Evolutionary conservation across 768 basidiomycete species (phyloP).

Genomic region (Suillus luteus): DNA sequence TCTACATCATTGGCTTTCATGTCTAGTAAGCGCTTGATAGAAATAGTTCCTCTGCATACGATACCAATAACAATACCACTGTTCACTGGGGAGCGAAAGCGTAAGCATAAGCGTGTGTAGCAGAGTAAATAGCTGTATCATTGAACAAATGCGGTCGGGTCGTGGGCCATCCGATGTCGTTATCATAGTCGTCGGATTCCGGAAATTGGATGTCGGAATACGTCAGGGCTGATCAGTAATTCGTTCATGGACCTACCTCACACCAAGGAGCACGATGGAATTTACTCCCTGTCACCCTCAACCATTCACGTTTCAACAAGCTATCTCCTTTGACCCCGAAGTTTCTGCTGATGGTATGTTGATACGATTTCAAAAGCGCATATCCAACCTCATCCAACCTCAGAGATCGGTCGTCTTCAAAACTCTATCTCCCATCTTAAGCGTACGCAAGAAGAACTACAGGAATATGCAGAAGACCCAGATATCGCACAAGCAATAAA

Average conservation of each 20-base stretch:
- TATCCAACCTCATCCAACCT: slow-evolving; percentile 5
- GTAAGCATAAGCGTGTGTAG: no score
- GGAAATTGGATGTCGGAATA: not conserved
- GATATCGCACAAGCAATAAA: slow-evolving; percentile 61
- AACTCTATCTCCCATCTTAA: slow-evolving; percentile 67
- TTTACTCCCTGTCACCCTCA: slow-evolving; percentile 68
- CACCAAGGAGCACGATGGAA: slow-evolving; percentile 46
- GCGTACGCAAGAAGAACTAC: slow-evolving; percentile 61
- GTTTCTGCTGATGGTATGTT: slow-evolving; percentile 69
- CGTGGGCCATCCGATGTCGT: no score
- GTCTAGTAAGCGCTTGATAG: no score
- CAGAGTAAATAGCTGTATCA: no score
- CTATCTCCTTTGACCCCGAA: slow-evolving; percentile 60
- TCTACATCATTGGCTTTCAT: no score
- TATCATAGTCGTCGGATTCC: no score
- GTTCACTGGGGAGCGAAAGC: no score
- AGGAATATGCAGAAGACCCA: slow-evolving; percentile 51
- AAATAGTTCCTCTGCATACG: no score
- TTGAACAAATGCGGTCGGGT: no score
- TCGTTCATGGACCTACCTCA: not conserved
- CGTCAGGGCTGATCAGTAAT: not conserved
- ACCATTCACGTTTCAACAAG: slow-evolving; percentile 60
- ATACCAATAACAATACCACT: no score
- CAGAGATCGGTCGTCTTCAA: slow-evolving; percentile 76
- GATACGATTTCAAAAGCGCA: slow-evolving; percentile 4